These are phyloP conservation scores for Silybum marianum DNA, from an alignment of 129 eudicot species.

Conservation along the genomic window DNA sequence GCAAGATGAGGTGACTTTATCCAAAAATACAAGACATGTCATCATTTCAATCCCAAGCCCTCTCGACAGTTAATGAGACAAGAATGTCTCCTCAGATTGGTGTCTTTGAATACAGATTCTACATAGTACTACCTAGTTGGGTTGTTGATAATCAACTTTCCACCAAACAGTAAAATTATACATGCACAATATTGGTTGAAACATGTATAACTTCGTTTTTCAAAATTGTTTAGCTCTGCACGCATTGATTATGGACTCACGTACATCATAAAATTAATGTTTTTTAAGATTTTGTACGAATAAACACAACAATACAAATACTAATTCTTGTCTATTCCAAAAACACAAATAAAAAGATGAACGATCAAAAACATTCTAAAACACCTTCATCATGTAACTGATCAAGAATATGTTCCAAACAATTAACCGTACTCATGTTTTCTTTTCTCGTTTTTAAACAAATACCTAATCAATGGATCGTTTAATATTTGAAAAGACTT, in stretches of 20 bases:
- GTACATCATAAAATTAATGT: background rate
- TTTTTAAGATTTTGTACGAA: no score
- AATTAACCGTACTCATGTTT: background rate
- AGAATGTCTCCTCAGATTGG: no score
- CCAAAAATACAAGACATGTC: no score
- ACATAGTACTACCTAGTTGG: no score
- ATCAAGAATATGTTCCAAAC: slow-evolving; percentile 28
- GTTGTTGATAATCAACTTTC: no score
- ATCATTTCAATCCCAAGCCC: no score
- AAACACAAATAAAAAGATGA: background rate
- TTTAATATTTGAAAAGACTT: background rate
- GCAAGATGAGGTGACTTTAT: no score
- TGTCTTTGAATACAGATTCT: no score
- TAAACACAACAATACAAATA: background rate
- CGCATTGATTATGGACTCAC: background rate
- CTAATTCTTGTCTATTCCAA: background rate
- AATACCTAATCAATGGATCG: slow-evolving; percentile 5
- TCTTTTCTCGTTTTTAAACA: slow-evolving; percentile 7
- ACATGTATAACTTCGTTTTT: no score
- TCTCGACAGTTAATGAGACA: no score
- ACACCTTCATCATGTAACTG: background rate
- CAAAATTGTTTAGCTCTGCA: background rate
- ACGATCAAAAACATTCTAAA: background rate
- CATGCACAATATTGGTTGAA: no score
- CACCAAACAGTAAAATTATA: no score